Evolutionary conservation across 2,329 filamentous ascomycete species (phyloP).

Genomic region (Beauveria medogensis): DNA sequence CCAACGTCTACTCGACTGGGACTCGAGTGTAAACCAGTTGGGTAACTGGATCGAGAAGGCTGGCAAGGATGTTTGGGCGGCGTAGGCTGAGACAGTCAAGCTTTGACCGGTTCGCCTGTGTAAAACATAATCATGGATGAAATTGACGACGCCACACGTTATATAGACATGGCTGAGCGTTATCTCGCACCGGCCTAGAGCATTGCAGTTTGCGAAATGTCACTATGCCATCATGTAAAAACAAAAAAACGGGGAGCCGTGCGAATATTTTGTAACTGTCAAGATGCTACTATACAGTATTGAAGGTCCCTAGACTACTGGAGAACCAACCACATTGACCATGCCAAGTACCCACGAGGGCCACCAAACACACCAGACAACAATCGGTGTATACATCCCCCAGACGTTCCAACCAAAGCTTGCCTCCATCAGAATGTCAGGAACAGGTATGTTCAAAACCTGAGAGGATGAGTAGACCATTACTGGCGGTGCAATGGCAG

Average conservation of each 20-base stretch:
- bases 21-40: constrained; percentile 88
- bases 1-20: constrained; percentile 83
- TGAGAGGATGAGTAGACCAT: constrained; percentile 41
- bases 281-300: background rate
- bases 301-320: background rate
- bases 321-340: constrained; percentile 41
- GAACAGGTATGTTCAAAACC: constrained; percentile 34
- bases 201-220: background rate
- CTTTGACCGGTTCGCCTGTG: background rate
- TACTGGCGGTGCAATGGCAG: constrained; percentile 53
- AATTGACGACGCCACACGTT: background rate
- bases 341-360: constrained; percentile 73
- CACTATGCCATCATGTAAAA: background rate
- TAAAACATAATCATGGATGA: background rate
- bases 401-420: constrained; percentile 85
- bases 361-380: constrained; percentile 96
- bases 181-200: background rate
- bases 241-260: background rate
- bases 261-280: background rate
- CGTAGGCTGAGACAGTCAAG: constrained; percentile 35
- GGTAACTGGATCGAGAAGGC: constrained; percentile 95
- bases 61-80: constrained; percentile 93
- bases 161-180: background rate
- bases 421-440: constrained; percentile 58
- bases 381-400: constrained; percentile 80